Base-by-base conservation (phyloP, 2,329 filamentous ascomycete genomes). In the Fusarium temperatum region DNA sequence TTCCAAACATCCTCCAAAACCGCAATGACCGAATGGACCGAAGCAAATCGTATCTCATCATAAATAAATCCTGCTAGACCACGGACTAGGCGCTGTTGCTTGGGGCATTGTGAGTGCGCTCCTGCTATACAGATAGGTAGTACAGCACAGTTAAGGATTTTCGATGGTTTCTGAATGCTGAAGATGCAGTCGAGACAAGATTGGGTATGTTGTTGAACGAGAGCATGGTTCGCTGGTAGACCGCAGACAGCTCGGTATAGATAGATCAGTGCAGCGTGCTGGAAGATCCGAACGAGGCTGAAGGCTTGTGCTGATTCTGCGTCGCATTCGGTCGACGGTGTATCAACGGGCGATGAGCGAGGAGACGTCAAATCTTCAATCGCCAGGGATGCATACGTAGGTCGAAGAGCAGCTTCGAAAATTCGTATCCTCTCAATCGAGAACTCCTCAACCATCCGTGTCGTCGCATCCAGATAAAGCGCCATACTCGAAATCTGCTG, bases 221-320 rank as follows among this genome's bases (percentile, higher is more conserved):
- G 75, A 6, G 76, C 78, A 63, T 86, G 83, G 6, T 76, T 77
- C 5, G 81, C 78, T 6, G 83, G 79, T 8, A 85, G 75, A 2
- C 82, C 80, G 59, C 83, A 85, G 7, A 86, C 75, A 24, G 83
- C 83, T 41, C 84, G 78, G 59, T 85, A 86, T 3, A 85, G 75
- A 63, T 84, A 85, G 12, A 86, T 82, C 11, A 84, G 80, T 1
- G 82, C 84, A 0, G 82, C 77, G 36, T 84, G 82, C 22, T 83
- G 82, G 53, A 85, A 86, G 3, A 83, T 80, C 0, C 80, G 76
- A 59, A 83, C 84, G 2, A 84, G 78, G 0, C 79, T 78, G n/a
- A 80, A 81, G 0, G 82, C 78, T 44, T 82, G 79, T 8, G 80
- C 80, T 0, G 76, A 78, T n/a, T 82, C 78, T 7, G 78, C 68